A percentile compares a stretch with the other conserved stretches of the same genome.
phyloP scores from a whole-genome alignment of 2,329 filamentous ascomycete species.

The Aspergillus fijiensis region DNA sequence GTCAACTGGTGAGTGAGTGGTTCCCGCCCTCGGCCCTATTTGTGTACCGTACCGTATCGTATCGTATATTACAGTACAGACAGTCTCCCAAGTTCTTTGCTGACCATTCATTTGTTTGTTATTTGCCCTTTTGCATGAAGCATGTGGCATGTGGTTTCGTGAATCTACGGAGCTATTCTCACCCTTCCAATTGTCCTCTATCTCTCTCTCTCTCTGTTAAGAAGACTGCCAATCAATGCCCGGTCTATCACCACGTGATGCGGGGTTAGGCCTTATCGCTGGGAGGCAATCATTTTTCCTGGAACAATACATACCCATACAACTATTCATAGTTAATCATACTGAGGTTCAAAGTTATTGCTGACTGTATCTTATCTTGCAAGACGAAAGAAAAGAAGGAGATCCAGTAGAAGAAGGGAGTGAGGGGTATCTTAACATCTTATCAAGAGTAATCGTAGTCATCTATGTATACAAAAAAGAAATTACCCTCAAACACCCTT shows the following conservation, averaged over 20 bases:
- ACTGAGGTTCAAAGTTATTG: no score
- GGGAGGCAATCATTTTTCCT: neutral
- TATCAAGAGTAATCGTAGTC: conserved; percentile 5
- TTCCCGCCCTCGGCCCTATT: neutral
- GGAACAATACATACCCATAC: no score
- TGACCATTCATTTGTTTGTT: no score
- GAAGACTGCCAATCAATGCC: conserved; percentile 7
- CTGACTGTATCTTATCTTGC: no score
- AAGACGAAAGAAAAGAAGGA: neutral
- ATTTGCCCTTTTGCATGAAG: no score
- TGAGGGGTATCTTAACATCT: conserved; percentile 11
- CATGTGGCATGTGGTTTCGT: no score
- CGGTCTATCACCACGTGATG: conserved; percentile 22
- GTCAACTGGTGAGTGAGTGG: conserved; percentile 1
- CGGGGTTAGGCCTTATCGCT: conserved; percentile 20
- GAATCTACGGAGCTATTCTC: no score
- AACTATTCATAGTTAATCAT: no score
- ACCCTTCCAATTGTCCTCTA: neutral
- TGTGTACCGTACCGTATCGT: neutral
- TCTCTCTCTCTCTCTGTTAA: neutral
- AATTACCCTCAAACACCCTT: neutral
- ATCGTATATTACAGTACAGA: no score
- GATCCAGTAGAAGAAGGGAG: neutral
- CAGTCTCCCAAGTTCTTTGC: no score
- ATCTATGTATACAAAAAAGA: conserved; percentile 14